phyloP scores from a whole-genome alignment of 1,139 yeast genomes.

The Zygosaccharomyces sapae region DNA sequence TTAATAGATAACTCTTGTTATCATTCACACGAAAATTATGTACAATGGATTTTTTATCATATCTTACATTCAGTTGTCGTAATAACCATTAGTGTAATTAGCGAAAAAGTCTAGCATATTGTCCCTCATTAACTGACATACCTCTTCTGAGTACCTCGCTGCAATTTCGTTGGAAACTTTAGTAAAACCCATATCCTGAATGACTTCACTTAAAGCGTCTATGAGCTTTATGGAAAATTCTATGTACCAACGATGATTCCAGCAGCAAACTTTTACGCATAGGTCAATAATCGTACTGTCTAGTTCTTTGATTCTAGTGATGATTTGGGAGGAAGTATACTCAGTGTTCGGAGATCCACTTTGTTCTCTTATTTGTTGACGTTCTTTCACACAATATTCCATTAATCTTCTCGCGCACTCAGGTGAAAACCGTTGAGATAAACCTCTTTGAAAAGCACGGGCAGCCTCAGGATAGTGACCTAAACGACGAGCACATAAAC shows the following conservation, averaged over 20 bases:
- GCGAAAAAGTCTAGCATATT: constrained; percentile 32
- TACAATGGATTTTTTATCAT: neutral
- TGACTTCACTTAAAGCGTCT: constrained; percentile 52
- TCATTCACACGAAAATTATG: neutral
- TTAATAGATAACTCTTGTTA: neutral
- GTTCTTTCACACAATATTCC: constrained; percentile 51
- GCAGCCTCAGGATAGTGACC: constrained; percentile 84
- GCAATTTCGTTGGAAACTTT: constrained; percentile 73
- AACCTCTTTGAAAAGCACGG: constrained; percentile 70
- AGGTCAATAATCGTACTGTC: constrained; percentile 65
- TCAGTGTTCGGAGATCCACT: constrained; percentile 22
- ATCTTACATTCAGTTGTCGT: constrained; percentile 18
- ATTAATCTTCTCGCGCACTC: constrained; percentile 73
- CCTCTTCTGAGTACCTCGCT: constrained; percentile 58
- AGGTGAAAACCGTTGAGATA: constrained; percentile 74
- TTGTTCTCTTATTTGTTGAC: constrained; percentile 28
- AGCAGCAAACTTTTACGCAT: constrained; percentile 72
- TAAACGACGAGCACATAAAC: constrained; percentile 76
- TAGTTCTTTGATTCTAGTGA: constrained; percentile 46
- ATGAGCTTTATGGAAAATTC: constrained; percentile 75
- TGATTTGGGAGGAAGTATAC: constrained; percentile 36
- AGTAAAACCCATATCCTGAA: constrained; percentile 72
- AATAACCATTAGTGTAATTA: constrained; percentile 29
- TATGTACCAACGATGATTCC: constrained; percentile 97
- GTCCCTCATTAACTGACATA: constrained; percentile 35